phyloP scores from a whole-genome alignment of 2,329 filamentous ascomycete genomes.

The Diaporthe sp. region DNA sequence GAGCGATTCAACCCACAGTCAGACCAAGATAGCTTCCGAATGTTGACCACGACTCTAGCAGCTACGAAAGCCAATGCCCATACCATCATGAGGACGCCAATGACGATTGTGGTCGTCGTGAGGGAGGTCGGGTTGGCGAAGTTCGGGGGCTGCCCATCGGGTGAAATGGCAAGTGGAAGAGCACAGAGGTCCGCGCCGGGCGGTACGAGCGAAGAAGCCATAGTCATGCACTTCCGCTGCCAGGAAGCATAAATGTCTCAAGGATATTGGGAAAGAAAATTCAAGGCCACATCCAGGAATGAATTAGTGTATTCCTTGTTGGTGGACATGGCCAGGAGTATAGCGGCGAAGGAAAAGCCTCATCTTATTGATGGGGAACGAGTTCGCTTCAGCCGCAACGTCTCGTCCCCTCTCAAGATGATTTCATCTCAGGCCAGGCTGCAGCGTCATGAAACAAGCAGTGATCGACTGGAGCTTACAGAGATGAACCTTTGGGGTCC shows the following conservation, averaged over 20 bases:
- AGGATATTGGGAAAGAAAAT: no score
- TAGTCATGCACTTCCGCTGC: not conserved
- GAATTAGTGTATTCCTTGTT: no score
- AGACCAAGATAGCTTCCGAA: not conserved
- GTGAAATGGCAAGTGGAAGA: not conserved
- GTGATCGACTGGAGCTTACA: not conserved
- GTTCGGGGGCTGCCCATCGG: not conserved
- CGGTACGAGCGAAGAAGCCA: not conserved
- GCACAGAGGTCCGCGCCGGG: not conserved
- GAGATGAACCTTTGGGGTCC: not conserved
- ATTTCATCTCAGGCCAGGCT: not conserved
- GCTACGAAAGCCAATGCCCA: not conserved
- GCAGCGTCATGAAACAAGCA: not conserved
- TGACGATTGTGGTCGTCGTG: not conserved
- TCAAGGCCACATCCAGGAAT: not conserved
- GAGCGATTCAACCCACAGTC: not conserved
- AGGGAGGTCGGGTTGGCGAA: not conserved
- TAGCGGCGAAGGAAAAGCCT: not conserved
- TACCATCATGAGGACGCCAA: not conserved
- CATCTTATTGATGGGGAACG: not conserved
- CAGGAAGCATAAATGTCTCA: not conserved
- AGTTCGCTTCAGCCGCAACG: not conserved
- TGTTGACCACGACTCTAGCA: not conserved
- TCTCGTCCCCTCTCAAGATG: not conserved
- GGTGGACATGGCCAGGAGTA: not conserved